Evolutionary conservation across 2,329 filamentous ascomycete species (phyloP).

Genomic region (Fusarium decemcellulare): DNA sequence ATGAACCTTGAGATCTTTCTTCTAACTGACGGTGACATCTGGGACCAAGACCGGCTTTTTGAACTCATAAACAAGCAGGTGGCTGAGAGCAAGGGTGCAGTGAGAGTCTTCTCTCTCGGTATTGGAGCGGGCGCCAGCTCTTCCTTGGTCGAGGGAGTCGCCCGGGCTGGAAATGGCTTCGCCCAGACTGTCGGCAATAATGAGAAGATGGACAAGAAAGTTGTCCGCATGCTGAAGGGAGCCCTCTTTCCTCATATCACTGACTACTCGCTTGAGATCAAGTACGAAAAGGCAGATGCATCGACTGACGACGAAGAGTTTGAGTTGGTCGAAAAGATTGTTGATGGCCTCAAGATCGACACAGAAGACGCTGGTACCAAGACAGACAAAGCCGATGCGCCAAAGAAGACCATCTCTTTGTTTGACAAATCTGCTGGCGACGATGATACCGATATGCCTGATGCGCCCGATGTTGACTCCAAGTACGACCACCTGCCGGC

Average conservation of each 20-base stretch:
- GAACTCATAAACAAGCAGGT: slow-evolving; percentile 60
- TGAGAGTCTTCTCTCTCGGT: slow-evolving; percentile 69
- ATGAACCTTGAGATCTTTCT: slow-evolving; percentile 68
- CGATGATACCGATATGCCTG: slow-evolving; percentile 51
- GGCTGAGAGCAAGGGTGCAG: slow-evolving; percentile 55
- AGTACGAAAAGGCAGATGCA: slow-evolving; percentile 59
- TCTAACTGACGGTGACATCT: slow-evolving; percentile 70
- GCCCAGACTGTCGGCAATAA: slow-evolving; percentile 72
- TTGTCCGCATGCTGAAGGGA: slow-evolving; percentile 82
- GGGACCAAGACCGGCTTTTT: slow-evolving; percentile 61
- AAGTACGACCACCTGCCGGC: slow-evolving; percentile 67
- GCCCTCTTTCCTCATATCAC: slow-evolving; percentile 76
- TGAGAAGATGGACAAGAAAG: slow-evolving; percentile 78
- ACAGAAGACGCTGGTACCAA: slow-evolving; percentile 23
- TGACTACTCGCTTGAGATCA: slow-evolving; percentile 75
- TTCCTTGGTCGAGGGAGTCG: slow-evolving; percentile 68
- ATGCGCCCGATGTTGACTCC: slow-evolving; percentile 41
- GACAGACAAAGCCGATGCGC: slow-evolving; percentile 11
- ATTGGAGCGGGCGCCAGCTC: slow-evolving; percentile 67
- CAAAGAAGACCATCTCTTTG: slow-evolving; percentile 68
- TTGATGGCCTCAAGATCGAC: slow-evolving; percentile 61
- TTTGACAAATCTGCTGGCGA: slow-evolving; percentile 66
- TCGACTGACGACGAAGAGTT: slow-evolving; percentile 64
- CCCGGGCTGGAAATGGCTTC: slow-evolving; percentile 69
- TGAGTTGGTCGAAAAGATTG: slow-evolving; percentile 72